phyloP scores from a whole-genome alignment of 108 stramenopile species.

The Cyclotella atomus region DNA sequence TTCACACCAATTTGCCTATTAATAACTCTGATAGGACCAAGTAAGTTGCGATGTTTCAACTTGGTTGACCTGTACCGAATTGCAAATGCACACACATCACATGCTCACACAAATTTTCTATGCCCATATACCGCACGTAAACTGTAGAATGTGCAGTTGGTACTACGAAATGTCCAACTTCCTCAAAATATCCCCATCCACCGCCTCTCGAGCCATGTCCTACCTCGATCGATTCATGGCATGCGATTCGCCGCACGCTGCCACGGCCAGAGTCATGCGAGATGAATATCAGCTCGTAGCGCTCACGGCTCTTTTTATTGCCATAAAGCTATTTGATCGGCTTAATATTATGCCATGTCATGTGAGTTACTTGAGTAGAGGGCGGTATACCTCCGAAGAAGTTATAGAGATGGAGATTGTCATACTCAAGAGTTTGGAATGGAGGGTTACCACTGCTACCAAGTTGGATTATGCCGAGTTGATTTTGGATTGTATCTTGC shows the following conservation, averaged over 20 bases:
- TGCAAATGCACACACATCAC: too few relatives aligned
- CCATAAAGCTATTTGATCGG: conserved; percentile 48
- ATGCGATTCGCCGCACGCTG: conserved; percentile 8
- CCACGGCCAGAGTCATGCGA: neutral
- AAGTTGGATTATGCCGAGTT: conserved; percentile 42
- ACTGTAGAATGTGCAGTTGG: conserved; percentile 54
- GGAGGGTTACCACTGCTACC: conserved; percentile 33
- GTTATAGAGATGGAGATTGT: conserved; percentile 41
- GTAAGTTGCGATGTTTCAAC: too few relatives aligned
- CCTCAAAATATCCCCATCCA: conserved; percentile 36
- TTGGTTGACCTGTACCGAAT: too few relatives aligned
- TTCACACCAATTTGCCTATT: conserved; percentile 6
- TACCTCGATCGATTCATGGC: conserved; percentile 51
- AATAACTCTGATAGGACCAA: conserved; percentile 41
- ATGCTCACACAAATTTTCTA: too few relatives aligned
- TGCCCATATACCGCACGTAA: too few relatives aligned
- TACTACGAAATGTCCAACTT: conserved; percentile 54
- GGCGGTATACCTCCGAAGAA: conserved; percentile 35
- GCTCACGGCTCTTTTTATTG: conserved; percentile 38
- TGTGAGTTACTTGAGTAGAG: conserved; percentile 46
- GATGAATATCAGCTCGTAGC: conserved; percentile 50
- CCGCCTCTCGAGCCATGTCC: conserved; percentile 42
- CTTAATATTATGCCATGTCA: conserved; percentile 42
- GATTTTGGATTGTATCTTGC: conserved; percentile 30
- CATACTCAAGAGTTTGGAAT: conserved; percentile 33